phyloP scores from a whole-genome alignment of 345 rosid species.

The Eucalyptus sp. region DNA sequence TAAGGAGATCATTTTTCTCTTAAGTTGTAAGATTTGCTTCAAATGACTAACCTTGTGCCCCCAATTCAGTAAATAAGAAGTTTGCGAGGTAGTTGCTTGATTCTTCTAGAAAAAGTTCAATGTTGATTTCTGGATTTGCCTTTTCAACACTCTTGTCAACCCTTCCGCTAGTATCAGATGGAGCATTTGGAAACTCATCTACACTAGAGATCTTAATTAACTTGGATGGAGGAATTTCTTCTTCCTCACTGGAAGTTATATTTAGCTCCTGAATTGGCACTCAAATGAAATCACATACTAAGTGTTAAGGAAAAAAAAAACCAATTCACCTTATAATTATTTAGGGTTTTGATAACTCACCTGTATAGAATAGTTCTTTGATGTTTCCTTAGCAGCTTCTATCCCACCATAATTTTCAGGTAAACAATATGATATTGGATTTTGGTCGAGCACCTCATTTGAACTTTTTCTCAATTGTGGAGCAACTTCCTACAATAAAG shows the following conservation, averaged over 20 bases:
- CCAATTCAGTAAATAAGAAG: neutral
- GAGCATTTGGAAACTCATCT: neutral
- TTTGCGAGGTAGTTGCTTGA: neutral
- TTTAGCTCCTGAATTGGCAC: neutral
- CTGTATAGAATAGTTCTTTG: neutral
- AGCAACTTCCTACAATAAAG: neutral
- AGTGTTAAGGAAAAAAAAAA: neutral
- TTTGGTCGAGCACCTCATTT: neutral
- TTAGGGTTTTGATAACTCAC: neutral
- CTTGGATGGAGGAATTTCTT: neutral
- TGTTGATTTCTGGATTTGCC: neutral
- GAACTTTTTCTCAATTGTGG: neutral
- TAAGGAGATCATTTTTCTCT: neutral
- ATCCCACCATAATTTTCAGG: neutral
- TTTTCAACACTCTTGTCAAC: neutral
- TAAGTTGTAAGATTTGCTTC: neutral
- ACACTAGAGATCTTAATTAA: neutral
- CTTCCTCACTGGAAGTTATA: neutral
- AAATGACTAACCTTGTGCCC: neutral
- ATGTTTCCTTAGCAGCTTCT: neutral
- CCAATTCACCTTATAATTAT: neutral
- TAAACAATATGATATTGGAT: neutral
- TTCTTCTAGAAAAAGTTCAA: neutral
- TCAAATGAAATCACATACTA: neutral
- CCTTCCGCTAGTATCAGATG: neutral